Evolutionary conservation across 257 asterid genomes (phyloP), one percentile per base, ranked within the genome.

Genomic region (Petunia secreta): DNA sequence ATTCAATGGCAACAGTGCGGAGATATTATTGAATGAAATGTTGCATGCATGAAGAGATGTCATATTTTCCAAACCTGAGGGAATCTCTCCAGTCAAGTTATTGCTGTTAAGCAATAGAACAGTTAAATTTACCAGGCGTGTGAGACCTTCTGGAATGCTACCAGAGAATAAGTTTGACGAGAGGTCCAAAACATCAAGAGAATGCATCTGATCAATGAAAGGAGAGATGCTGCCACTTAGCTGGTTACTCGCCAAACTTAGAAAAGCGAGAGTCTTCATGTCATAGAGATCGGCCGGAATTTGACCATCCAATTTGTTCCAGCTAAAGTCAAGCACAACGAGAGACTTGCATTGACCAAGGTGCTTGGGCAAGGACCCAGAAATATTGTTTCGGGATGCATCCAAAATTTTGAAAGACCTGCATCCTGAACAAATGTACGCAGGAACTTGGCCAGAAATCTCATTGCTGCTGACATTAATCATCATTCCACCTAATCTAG

Each of bases 1-100:
- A 80, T 79, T 87, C 58, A 55, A 79, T 34, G 93, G 92, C 60
- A 92, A 58, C 4, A 89, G 90, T 36, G 96, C 97, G 0, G 96
- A 93, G 64, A 95, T 75, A 84, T 92, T 89, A 82, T 95, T 95
- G 90, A 90, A 93, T 0, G 98, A 93, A 73, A 82, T 91, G 15
- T 92, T 91, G 64, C 94, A 93, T 34, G 59, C 48, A 8, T 90
- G 81, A 52, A 92, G 86, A 38, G 87, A 65, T 68, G 97, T 83
- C 50, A 87, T 34, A 53, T 84, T 91, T 16, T 85, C 87, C 82
- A 92, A 71, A 40, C 75, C 85, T 8, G 87, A 41, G 0, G 97
- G 98, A 53, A 93, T 87, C 90, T 87, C 89, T 67, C 99, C 99
- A 0, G 94, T 86, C 15, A 95, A 85, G 1, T 87, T 86, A 52